A percentile compares a stretch with the other conserved stretches of the same genome.
These are phyloP conservation scores for Verticillium dahliae DNA, from an alignment of 2,329 filamentous ascomycete species.

Conservation along the genomic window DNA sequence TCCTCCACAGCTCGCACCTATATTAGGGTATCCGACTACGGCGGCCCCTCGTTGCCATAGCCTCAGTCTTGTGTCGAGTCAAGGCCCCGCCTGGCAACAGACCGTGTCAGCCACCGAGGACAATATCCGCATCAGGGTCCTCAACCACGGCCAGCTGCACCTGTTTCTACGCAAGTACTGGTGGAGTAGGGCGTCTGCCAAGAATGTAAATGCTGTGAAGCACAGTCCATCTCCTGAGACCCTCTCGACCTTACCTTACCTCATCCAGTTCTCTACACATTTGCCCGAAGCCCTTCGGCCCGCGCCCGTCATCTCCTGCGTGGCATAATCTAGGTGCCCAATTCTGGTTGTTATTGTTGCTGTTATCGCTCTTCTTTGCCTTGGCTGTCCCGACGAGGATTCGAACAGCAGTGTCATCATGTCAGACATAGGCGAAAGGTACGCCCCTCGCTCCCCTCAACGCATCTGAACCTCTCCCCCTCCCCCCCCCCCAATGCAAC, in stretches of 20 bases:
- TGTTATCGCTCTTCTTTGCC: neutral
- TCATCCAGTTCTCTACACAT: neutral
- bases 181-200: neutral
- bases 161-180: neutral
- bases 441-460: slow-evolving; percentile 7
- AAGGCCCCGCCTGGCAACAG: neutral
- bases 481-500: neutral
- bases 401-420: slow-evolving; percentile 14
- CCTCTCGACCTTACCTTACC: neutral
- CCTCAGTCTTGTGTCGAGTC: neutral
- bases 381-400: neutral
- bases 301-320: neutral
- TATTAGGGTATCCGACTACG: too few relatives aligned
- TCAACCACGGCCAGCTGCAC: neutral
- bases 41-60: neutral
- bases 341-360: neutral
- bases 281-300: neutral
- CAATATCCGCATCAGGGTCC: neutral
- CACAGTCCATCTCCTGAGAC: neutral
- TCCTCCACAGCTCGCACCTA: neutral
- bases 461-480: neutral
- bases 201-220: neutral
- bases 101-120: neutral
- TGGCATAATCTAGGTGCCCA: neutral
- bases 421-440: slow-evolving; percentile 29